Conservation (phyloP, 768 basidiomycete genomes). For the Pleurotus eryngii region DNA sequence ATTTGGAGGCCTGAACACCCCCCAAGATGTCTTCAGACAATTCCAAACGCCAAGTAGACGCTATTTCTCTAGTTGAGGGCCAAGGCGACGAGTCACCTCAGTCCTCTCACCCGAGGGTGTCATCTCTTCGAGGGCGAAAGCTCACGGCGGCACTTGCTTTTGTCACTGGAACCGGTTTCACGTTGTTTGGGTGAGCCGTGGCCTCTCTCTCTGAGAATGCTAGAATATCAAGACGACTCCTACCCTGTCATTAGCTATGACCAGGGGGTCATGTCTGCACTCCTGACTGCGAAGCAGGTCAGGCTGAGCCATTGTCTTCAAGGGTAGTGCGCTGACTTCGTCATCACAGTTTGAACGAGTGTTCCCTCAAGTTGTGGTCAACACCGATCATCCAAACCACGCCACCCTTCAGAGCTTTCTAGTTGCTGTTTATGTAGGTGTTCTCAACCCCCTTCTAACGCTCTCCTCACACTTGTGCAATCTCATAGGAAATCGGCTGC, state of each 20-base stretch:
- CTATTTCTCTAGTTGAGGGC: too few species aligned
- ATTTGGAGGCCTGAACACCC: too few species aligned
- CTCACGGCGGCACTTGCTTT: slow-evolving; percentile 51
- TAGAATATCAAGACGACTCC: not conserved
- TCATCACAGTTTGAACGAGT: slow-evolving; percentile 46
- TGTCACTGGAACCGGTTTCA: slow-evolving; percentile 58
- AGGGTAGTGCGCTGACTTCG: too few species aligned
- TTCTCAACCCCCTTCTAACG: not conserved
- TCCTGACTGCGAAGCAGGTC: slow-evolving; percentile 54
- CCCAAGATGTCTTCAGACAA: too few species aligned
- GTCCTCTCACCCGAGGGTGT: too few species aligned
- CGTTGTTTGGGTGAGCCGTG: slow-evolving; percentile 50
- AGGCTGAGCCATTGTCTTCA: not conserved
- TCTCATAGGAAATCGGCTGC: slow-evolving; percentile 57
- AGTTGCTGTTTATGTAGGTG: slow-evolving; percentile 55
- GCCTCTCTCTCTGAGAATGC: not conserved
- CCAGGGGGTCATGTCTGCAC: slow-evolving; percentile 69
- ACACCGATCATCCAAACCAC: slow-evolving; percentile 35
- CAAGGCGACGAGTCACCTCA: too few species aligned
- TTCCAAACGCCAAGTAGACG: too few species aligned
- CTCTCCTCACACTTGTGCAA: not conserved
- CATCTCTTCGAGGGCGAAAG: slow-evolving; percentile 35
- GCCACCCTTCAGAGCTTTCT: slow-evolving; percentile 59
- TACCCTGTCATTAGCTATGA: slow-evolving; percentile 43
- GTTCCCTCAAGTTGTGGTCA: slow-evolving; percentile 51